Evolutionary conservation across 225 moss, liverwort and hornwort genomes (phyloP), one percentile per base, ranked within the genome.

Genomic region (Marchantia paleacea): DNA sequence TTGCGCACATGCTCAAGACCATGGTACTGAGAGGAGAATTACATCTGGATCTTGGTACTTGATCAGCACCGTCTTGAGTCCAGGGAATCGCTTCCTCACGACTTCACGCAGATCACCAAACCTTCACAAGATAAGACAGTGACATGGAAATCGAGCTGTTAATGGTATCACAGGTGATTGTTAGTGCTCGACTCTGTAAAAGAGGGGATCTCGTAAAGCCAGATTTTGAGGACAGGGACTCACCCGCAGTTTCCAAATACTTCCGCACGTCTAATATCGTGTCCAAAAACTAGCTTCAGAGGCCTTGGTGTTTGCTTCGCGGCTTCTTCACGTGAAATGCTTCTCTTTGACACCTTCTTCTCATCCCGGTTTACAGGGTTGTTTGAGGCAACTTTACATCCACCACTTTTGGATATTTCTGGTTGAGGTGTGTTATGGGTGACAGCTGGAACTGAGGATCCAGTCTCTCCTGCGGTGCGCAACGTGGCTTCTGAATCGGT

Each of bases 251-350:
- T 82, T 22, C 75, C 39, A 39, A 82, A 82, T 52, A 89, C 78
- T 85, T 89, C 89, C 24, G 89, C 89, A 55, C 86, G 82, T 74
- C 89, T 86, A 78, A 89, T 89, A 52, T 89, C 89, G 71, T 89
- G 86, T 55, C 86, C 89, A 67, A 84, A 86, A 30, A 89, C 76
- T 10, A 89, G 78, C 82, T 89, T 89, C 25, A 89, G 64, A 26
- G 78, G 82, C 65, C 89, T 83, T 25, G 47, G 55, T 79, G 78
- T 67, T 14, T 50, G 25, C 73, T 80, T 78, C 8, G 55, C 83
- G 78, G 2, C 75, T 72, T 75, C 57, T 58, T 83, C 86, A 47
- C 77, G 64, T 28, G 52, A 52, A 31, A 29, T 26, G 52, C n/a
- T 89, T 55, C 72, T 79, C 66, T 10, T 80, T 15, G 64, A 15